A percentile compares a stretch with the other conserved stretches of the same genome.
Evolutionary conservation across 2,329 filamentous ascomycete genomes (phyloP).

Genomic region (Ceratocystis alfenasii): DNA sequence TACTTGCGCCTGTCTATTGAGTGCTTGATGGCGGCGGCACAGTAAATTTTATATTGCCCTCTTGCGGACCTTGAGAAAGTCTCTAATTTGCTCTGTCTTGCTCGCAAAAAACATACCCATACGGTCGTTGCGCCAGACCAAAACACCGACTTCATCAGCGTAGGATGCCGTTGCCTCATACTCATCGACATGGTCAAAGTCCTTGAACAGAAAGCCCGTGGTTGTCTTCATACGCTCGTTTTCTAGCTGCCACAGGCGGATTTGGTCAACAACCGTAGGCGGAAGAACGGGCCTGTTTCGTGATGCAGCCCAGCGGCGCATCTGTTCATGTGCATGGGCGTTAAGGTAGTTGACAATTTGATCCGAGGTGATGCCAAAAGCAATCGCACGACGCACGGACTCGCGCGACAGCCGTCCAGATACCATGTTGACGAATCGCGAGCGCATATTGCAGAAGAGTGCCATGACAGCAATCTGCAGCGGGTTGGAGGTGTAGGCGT

Average conservation of each 20-base stretch:
- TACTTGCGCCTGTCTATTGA: neutral
- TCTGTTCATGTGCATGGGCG: slow-evolving; percentile 87
- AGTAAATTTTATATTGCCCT: slow-evolving; percentile 32
- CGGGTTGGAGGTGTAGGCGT: slow-evolving; percentile 89
- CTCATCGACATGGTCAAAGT: slow-evolving; percentile 62
- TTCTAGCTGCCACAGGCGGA: slow-evolving; percentile 93
- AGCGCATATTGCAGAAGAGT: slow-evolving; percentile 76
- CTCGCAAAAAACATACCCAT: slow-evolving; percentile 84
- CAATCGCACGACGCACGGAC: slow-evolving; percentile 76
- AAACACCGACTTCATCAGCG: slow-evolving; percentile 79
- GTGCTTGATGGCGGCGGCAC: neutral
- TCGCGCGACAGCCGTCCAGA: slow-evolving; percentile 81
- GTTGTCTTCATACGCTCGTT: slow-evolving; percentile 85
- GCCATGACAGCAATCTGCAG: slow-evolving; percentile 89
- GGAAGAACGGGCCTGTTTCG: slow-evolving; percentile 63
- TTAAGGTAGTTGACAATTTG: slow-evolving; percentile 91
- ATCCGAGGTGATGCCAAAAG: slow-evolving; percentile 81
- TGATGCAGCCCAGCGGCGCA: slow-evolving; percentile 54
- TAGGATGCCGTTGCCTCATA: slow-evolving; percentile 62
- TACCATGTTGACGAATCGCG: slow-evolving; percentile 89
- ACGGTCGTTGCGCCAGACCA: slow-evolving; percentile 73
- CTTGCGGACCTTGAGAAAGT: slow-evolving; percentile 60
- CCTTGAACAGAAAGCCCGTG: slow-evolving; percentile 75
- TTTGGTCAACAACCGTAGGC: slow-evolving; percentile 94
- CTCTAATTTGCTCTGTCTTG: slow-evolving; percentile 75